Evolutionary conservation across 2,329 filamentous ascomycete genomes (phyloP).

Genomic region (Aspergillus sp.): DNA sequence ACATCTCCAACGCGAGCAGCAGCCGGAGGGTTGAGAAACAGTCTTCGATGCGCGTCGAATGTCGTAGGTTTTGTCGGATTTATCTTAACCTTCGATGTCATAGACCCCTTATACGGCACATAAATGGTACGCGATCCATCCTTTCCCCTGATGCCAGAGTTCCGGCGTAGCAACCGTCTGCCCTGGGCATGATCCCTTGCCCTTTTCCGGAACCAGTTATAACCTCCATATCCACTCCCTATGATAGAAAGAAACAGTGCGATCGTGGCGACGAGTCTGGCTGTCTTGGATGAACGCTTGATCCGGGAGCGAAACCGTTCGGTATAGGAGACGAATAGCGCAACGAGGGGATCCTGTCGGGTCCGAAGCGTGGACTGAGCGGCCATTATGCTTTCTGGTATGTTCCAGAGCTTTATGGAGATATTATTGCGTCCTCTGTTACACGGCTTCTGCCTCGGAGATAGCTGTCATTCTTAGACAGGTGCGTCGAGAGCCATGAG

Average conservation of each 20-base stretch:
- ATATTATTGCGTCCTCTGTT: background rate
- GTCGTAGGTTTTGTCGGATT: conserved; percentile 85
- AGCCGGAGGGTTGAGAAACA: conserved; percentile 87
- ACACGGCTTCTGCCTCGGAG: conserved; percentile 5
- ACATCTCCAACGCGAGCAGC: conserved; percentile 72
- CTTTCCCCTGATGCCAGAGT: conserved; percentile 89
- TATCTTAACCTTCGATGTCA: conserved; percentile 85
- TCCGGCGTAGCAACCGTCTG: conserved; percentile 74
- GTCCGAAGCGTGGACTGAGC: conserved; percentile 77
- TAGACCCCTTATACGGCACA: conserved; percentile 75
- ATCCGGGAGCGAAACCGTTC: conserved; percentile 48
- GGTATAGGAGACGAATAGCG: conserved; percentile 52
- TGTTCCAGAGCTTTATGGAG: background rate
- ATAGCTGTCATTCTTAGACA: conserved; percentile 10
- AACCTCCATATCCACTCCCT: conserved; percentile 70
- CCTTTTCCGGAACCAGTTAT: conserved; percentile 68
- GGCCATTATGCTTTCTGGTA: conserved; percentile 59
- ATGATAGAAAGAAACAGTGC: conserved; percentile 74
- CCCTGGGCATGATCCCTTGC: conserved; percentile 79
- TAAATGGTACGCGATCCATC: conserved; percentile 94
- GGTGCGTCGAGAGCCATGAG: conserved; percentile 14
- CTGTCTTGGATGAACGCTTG: conserved; percentile 62
- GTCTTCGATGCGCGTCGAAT: conserved; percentile 88
- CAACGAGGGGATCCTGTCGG: conserved; percentile 61
- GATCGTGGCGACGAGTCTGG: conserved; percentile 71